Evolutionary conservation across 2,329 filamentous ascomycete genomes (phyloP).

Genomic region (Verruconis gallopava): DNA sequence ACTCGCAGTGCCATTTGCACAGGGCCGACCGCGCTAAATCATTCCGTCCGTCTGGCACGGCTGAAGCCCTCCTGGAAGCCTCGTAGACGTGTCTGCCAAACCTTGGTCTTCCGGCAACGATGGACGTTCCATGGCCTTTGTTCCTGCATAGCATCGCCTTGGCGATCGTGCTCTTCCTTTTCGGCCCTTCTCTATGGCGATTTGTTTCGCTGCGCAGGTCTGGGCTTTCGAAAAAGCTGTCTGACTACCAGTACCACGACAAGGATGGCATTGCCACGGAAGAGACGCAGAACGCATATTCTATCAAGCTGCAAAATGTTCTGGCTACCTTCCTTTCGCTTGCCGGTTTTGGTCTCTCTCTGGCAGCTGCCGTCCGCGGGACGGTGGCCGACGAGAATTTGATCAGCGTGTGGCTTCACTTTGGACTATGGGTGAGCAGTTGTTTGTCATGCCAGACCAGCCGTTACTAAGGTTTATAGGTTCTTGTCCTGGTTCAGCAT

Average conservation of each 20-base stretch:
- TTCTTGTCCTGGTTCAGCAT: neutral
- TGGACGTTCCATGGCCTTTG: neutral
- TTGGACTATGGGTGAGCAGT: neutral
- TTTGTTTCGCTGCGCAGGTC: neutral
- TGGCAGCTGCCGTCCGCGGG: constrained; percentile 2
- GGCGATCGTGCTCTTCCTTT: neutral
- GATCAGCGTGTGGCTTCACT: neutral
- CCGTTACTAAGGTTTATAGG: neutral
- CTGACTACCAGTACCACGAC: constrained; percentile 44
- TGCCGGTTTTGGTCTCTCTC: constrained; percentile 7
- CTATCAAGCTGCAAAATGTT: constrained; percentile 44
- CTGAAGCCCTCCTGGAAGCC: too few species aligned
- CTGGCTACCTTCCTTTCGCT: constrained; percentile 13
- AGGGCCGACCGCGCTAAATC: too few species aligned
- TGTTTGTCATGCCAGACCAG: neutral
- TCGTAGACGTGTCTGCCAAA: too few species aligned
- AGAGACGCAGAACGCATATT: constrained; percentile 50
- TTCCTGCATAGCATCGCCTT: neutral
- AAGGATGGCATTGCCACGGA: constrained; percentile 55
- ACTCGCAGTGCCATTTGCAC: too few species aligned
- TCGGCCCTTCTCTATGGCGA: neutral
- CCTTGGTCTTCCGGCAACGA: too few species aligned
- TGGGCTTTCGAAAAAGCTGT: neutral
- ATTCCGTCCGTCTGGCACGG: too few species aligned
- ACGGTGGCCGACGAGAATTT: constrained; percentile 1